Percentiles rank a stretch among this genome's conserved stretches.
These are phyloP conservation scores for Gymnopilus junonius DNA, from an alignment of 768 basidiomycete genomes.

Conservation along the genomic window DNA sequence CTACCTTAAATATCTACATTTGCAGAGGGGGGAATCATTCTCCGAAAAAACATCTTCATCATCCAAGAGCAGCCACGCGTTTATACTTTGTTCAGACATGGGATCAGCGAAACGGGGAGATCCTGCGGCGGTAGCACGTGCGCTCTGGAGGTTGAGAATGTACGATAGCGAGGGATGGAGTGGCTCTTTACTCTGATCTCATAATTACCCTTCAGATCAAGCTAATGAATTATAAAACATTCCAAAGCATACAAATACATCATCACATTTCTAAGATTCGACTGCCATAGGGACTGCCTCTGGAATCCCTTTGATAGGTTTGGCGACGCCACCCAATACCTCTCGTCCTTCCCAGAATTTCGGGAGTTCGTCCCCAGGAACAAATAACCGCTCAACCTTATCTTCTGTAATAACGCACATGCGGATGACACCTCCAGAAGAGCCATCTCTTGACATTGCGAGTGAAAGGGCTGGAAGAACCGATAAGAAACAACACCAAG, in stretches of 20 bases:
- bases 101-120: slow-evolving; percentile 59
- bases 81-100: slow-evolving; percentile 60
- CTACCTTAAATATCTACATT: slow-evolving; percentile 27
- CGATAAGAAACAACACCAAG: slow-evolving; percentile 1
- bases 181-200: neutral
- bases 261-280: slow-evolving; percentile 36
- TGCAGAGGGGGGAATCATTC: neutral
- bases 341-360: slow-evolving; percentile 89
- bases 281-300: slow-evolving; percentile 52
- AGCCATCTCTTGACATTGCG: slow-evolving; percentile 98
- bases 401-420: slow-evolving; percentile 97
- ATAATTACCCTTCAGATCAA: neutral
- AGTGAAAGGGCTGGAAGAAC: slow-evolving; percentile 76
- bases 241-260: slow-evolving; percentile 15
- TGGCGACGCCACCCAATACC: slow-evolving; percentile 51
- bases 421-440: slow-evolving; percentile 95
- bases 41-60: neutral
- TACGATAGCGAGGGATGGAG: slow-evolving; percentile 67
- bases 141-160: slow-evolving; percentile 81
- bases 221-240: slow-evolving; percentile 22
- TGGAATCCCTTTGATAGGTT: slow-evolving; percentile 28
- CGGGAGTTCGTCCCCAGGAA: slow-evolving; percentile 89
- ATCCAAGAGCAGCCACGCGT: slow-evolving; percentile 64
- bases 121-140: slow-evolving; percentile 64
- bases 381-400: slow-evolving; percentile 88